Percentiles rank a stretch among this genome's conserved stretches.
Conservation (phyloP, 108 stramenopile genomes). For the Cyclotella kingstonii region DNA sequence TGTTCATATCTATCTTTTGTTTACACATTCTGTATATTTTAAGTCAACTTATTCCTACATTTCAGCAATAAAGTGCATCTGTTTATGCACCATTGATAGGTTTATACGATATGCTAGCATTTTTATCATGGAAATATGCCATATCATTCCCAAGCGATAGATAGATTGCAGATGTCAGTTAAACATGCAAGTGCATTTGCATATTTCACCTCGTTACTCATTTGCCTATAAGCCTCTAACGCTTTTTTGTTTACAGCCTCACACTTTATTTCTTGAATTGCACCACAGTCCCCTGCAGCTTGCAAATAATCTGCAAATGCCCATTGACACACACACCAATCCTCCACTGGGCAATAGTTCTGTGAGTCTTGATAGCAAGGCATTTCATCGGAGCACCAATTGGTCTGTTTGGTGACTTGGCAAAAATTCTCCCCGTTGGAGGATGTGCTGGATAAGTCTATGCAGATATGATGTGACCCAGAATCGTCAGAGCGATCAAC, state of each 20-base stretch:
- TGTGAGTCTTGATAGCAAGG: conserved; percentile 14
- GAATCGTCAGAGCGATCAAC: conserved; percentile 37
- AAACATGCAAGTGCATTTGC: conserved; percentile 22
- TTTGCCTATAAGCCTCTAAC: conserved; percentile 37
- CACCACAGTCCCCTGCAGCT: conserved; percentile 61
- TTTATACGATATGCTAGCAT: too few species aligned
- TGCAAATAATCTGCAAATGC: conserved; percentile 63
- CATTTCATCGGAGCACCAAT: conserved; percentile 36
- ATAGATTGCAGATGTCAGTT: conserved; percentile 4
- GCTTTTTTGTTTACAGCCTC: conserved; percentile 57
- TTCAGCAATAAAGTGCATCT: too few species aligned
- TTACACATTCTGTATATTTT: too few species aligned
- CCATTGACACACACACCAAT: conserved; percentile 51
- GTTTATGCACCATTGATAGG: too few species aligned
- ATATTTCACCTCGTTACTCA: conserved; percentile 14
- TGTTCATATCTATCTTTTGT: too few species aligned
- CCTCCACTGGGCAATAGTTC: conserved; percentile 15
- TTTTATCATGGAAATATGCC: too few species aligned
- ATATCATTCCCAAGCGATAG: too few species aligned
- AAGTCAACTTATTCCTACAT: too few species aligned
- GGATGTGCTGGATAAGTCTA: conserved; percentile 13
- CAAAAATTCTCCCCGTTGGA: conserved; percentile 26
- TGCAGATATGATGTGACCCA: conserved; percentile 49
- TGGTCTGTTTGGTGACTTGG: conserved; percentile 34
- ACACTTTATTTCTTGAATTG: conserved; percentile 60